These are phyloP conservation scores for Didymella exigua DNA, from an alignment of 2,329 filamentous ascomycete genomes.

Conservation along the genomic window DNA sequence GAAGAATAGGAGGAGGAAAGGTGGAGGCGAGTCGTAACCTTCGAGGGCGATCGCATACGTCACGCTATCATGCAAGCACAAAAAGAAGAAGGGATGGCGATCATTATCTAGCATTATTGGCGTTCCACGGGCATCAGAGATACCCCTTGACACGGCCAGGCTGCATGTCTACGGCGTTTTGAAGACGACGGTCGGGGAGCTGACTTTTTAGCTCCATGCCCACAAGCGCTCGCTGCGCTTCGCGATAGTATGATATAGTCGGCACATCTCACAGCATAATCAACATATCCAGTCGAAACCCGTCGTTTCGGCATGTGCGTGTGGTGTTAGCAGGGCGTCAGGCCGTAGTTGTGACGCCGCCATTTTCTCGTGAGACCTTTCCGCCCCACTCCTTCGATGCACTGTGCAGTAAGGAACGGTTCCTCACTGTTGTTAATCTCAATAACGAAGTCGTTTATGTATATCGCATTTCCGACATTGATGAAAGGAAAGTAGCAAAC, in stretches of 20 bases:
- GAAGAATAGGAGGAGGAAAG: background rate
- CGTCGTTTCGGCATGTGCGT: background rate
- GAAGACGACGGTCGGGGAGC: background rate
- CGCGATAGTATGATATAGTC: background rate
- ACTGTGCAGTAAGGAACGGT: too few relatives aligned
- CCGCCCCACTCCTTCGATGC: too few relatives aligned
- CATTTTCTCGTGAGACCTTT: too few relatives aligned
- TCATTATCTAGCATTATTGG: constrained; percentile 4
- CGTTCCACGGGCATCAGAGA: constrained; percentile 14
- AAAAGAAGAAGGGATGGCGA: background rate
- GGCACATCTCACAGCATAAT: background rate
- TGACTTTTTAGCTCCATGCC: background rate
- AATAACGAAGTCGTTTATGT: too few relatives aligned
- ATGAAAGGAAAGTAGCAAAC: too few relatives aligned
- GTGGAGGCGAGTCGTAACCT: background rate
- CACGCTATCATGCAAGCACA: background rate
- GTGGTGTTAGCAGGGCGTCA: background rate
- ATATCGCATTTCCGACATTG: too few relatives aligned
- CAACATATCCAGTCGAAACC: background rate
- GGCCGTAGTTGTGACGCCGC: background rate
- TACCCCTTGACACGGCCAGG: constrained; percentile 14
- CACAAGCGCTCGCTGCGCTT: background rate
- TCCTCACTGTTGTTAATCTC: too few relatives aligned
- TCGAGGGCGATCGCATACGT: background rate
- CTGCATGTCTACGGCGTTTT: constrained; percentile 17